Evolutionary conservation across 169 alveolate species (phyloP).

Genomic region (Plasmodium vivax): DNA sequence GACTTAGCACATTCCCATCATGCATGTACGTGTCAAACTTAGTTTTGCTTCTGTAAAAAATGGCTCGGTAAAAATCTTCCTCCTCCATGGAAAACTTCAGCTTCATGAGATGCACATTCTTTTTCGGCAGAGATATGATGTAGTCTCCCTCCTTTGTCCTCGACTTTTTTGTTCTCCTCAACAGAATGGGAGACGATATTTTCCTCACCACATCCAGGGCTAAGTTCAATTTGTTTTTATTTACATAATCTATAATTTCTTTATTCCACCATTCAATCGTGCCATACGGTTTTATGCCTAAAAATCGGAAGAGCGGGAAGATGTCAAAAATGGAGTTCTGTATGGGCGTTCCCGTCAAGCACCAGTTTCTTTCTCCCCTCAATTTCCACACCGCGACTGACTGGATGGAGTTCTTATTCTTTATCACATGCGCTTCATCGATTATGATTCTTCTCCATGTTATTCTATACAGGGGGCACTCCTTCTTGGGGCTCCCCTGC

Average conservation of each 20-base stretch:
- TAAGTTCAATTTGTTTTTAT: conserved; percentile 77
- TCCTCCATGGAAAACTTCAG: conserved; percentile 85
- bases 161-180: conserved; percentile 91
- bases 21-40: conserved; percentile 80
- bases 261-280: conserved; percentile 86
- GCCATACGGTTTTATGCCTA: conserved; percentile 90
- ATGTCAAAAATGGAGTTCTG: conserved; percentile 92
- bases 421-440: conserved; percentile 94
- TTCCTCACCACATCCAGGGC: conserved; percentile 78
- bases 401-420: conserved; percentile 85
- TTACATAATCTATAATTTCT: conserved; percentile 78
- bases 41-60: conserved; percentile 79
- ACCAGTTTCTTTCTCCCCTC: conserved; percentile 89
- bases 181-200: conserved; percentile 80
- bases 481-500: background rate
- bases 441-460: conserved; percentile 89
- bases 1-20: conserved; percentile 82
- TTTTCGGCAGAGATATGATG: conserved; percentile 88
- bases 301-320: conserved; percentile 89
- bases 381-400: conserved; percentile 88
- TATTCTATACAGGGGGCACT: conserved; percentile 80
- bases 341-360: conserved; percentile 95
- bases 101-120: conserved; percentile 82
- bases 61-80: conserved; percentile 76
- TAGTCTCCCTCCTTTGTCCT: conserved; percentile 83